Evolutionary conservation across 1,139 yeast genomes (phyloP).

Genomic region (Meyerozyma sp.): DNA sequence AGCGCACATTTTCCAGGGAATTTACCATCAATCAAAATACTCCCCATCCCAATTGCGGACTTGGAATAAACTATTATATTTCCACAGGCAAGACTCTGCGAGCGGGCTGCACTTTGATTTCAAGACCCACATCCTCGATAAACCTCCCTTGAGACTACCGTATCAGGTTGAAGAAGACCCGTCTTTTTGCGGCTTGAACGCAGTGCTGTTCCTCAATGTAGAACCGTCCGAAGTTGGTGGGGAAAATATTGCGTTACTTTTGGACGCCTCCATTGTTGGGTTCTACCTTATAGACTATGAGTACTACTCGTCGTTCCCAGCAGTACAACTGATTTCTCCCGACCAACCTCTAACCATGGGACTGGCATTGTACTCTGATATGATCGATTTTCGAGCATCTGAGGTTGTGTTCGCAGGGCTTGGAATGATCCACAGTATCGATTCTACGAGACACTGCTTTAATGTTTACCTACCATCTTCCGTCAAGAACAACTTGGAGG

Average conservation of each 20-base stretch:
- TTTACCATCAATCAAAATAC: constrained; percentile 18
- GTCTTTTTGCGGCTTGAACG: constrained; percentile 29
- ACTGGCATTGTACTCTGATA: not conserved
- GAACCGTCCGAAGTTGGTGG: constrained; percentile 21
- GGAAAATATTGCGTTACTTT: constrained; percentile 35
- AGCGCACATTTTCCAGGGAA: constrained; percentile 20
- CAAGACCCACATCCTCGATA: constrained; percentile 36
- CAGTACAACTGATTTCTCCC: not conserved
- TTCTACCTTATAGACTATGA: constrained; percentile 27
- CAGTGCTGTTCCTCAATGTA: constrained; percentile 32
- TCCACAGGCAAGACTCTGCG: constrained; percentile 34
- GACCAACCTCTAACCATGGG: not conserved
- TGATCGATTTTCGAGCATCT: constrained; percentile 9
- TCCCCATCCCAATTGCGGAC: constrained; percentile 50
- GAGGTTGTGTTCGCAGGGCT: constrained; percentile 31
- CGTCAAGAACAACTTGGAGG: constrained; percentile 8
- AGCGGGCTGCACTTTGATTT: constrained; percentile 35
- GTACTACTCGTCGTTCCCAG: not conserved
- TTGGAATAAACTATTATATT: constrained; percentile 46
- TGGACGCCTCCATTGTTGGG: constrained; percentile 55
- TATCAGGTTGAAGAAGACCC: constrained; percentile 19
- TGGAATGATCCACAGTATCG: constrained; percentile 60
- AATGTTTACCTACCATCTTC: constrained; percentile 56
- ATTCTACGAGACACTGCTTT: constrained; percentile 30
- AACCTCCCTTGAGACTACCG: constrained; percentile 47